phyloP scores from a whole-genome alignment of 2,329 filamentous ascomycete species.

The Penicillium sp. region DNA sequence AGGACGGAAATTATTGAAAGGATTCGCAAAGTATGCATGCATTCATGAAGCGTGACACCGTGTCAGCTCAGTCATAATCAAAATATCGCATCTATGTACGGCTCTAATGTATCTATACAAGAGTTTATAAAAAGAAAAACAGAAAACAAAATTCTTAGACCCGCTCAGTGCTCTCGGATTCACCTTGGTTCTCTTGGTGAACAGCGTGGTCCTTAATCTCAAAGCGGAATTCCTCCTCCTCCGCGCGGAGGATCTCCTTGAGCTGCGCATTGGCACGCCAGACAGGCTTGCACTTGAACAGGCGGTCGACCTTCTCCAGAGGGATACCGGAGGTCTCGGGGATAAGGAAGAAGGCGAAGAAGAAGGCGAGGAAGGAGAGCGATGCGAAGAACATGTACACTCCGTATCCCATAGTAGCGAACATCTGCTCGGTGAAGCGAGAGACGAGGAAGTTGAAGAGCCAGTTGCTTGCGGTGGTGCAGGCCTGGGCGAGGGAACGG shows the following conservation, averaged over 20 bases:
- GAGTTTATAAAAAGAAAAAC: constrained; percentile 4
- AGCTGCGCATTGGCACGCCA: constrained; percentile 38
- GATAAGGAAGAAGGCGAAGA: constrained; percentile 63
- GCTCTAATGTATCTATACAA: constrained; percentile 13
- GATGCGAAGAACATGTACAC: constrained; percentile 69
- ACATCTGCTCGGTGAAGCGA: constrained; percentile 44
- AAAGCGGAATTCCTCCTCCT: constrained; percentile 38
- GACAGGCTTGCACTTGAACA: constrained; percentile 52
- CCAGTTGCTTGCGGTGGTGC: constrained; percentile 50
- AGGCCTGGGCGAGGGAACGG: constrained; percentile 69
- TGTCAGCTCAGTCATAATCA: constrained; percentile 9
- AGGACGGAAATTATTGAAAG: not conserved
- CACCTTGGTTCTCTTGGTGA: constrained; percentile 18
- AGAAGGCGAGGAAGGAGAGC: constrained; percentile 59
- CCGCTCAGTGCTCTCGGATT: not conserved
- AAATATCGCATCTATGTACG: constrained; percentile 9
- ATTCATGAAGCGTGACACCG: constrained; percentile 10
- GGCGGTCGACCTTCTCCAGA: constrained; percentile 63
- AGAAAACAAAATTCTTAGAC: not conserved
- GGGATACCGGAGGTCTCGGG: constrained; percentile 68
- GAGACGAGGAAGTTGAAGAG: constrained; percentile 39
- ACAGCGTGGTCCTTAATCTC: constrained; percentile 27
- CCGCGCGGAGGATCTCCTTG: constrained; percentile 34
- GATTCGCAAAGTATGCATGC: not conserved
- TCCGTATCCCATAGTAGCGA: constrained; percentile 52